These are phyloP conservation scores for Colletotrichum sansevieriae DNA, from an alignment of 2,329 filamentous ascomycete species.

Conservation along the genomic window DNA sequence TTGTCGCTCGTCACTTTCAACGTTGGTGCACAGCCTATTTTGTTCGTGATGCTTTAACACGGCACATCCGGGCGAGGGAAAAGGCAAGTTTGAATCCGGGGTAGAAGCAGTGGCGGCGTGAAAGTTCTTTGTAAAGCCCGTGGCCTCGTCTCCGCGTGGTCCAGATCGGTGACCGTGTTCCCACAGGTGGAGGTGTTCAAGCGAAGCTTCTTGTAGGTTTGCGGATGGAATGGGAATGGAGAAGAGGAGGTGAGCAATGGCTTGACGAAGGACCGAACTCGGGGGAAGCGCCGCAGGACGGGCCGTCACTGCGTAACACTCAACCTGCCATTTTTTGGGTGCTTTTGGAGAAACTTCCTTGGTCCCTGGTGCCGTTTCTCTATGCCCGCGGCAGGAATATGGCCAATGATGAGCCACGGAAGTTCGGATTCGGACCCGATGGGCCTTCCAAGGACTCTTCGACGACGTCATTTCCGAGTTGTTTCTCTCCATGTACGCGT, in stretches of 20 bases:
- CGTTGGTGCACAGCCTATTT: slow-evolving; percentile 30
- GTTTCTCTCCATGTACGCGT: slow-evolving; percentile 3
- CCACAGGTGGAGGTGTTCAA: slow-evolving; percentile 6
- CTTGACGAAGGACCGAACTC: slow-evolving; percentile 13
- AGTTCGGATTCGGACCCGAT: slow-evolving; percentile 30
- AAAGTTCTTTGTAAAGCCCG: slow-evolving; percentile 19
- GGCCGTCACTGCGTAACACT: slow-evolving; percentile 26
- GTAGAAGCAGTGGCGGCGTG: slow-evolving; percentile 28
- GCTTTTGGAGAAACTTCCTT: slow-evolving; percentile 19
- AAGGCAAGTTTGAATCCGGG: slow-evolving; percentile 33
- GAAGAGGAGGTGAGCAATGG: slow-evolving; percentile 5
- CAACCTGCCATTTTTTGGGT: slow-evolving; percentile 6
- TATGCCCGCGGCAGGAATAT: not conserved
- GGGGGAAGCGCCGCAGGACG: not conserved
- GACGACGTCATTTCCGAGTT: slow-evolving; percentile 20
- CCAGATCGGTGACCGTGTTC: slow-evolving; percentile 11
- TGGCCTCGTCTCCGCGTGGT: slow-evolving; percentile 15
- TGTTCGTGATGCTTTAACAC: slow-evolving; percentile 28
- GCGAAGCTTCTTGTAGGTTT: slow-evolving; percentile 19
- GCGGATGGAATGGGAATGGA: not conserved
- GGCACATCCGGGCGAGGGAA: slow-evolving; percentile 20
- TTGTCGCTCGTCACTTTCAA: slow-evolving; percentile 14
- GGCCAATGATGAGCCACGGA: slow-evolving; percentile 14
- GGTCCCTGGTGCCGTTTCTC: slow-evolving; percentile 22
- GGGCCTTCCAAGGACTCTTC: not conserved